phyloP scores from a whole-genome alignment of 164 flowering plant genomes.

The Buxus sempervirens region DNA sequence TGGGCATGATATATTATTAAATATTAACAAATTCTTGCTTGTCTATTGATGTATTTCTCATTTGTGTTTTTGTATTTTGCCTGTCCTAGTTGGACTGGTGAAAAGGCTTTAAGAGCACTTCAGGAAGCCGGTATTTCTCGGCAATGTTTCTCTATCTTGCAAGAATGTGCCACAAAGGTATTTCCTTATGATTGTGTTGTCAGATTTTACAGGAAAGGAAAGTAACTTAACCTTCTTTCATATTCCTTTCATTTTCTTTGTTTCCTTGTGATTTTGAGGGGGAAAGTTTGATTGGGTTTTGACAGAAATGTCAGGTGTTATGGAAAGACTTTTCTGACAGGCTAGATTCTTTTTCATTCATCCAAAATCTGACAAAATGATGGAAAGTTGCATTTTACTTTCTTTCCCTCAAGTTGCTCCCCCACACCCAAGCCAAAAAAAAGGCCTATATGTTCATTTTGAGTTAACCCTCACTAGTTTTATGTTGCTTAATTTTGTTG shows the following conservation, averaged over 20 bases:
- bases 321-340: too few species aligned
- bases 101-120: constrained; percentile 77
- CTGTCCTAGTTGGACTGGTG: constrained; percentile 82
- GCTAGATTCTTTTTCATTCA: too few species aligned
- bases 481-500: constrained; percentile 12
- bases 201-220: too few species aligned
- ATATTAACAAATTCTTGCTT: background rate
- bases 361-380: too few species aligned
- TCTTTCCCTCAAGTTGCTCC: too few species aligned
- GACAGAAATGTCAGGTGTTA: too few species aligned
- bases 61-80: constrained; percentile 8
- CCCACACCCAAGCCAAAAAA: too few species aligned
- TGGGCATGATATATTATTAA: background rate
- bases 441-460: background rate
- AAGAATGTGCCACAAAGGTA: constrained; percentile 84
- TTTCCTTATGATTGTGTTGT: background rate
- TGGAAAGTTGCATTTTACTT: too few species aligned
- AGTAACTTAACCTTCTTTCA: too few species aligned
- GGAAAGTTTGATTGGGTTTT: too few species aligned
- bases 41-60: background rate
- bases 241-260: too few species aligned
- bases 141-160: constrained; percentile 61
- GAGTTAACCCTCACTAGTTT: background rate
- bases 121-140: constrained; percentile 68
- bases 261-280: too few species aligned